phyloP scores from a whole-genome alignment of 2,329 filamentous ascomycete species.

The Madurella mycetomatis region DNA sequence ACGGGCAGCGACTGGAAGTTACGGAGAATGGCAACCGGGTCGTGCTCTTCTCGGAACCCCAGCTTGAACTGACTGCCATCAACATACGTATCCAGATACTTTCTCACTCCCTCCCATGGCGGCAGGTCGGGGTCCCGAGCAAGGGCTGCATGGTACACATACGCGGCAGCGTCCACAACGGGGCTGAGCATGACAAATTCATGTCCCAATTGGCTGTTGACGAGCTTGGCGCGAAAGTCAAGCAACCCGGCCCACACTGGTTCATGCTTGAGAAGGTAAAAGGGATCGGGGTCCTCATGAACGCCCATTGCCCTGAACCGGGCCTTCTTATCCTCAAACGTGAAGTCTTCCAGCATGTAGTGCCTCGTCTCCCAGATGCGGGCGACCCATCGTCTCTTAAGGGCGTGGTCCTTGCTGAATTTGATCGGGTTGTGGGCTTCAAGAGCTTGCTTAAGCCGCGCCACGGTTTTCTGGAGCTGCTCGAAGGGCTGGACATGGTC shows the following conservation, averaged over 20 bases:
- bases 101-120: slow-evolving; percentile 22
- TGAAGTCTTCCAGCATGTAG: slow-evolving; percentile 23
- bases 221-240: slow-evolving; percentile 24
- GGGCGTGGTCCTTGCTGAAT: slow-evolving; percentile 8
- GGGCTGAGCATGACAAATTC: slow-evolving; percentile 20
- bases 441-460: slow-evolving; percentile 13
- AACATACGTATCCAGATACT: slow-evolving; percentile 15
- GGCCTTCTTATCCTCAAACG: slow-evolving; percentile 19
- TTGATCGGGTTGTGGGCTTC: slow-evolving; percentile 11
- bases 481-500: slow-evolving; percentile 18
- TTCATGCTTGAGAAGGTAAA: slow-evolving; percentile 22
- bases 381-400: slow-evolving; percentile 4
- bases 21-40: not conserved
- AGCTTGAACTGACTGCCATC: slow-evolving; percentile 14
- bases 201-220: slow-evolving; percentile 23
- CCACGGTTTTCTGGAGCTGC: slow-evolving; percentile 22
- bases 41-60: not conserved
- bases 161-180: slow-evolving; percentile 25
- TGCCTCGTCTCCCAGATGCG: slow-evolving; percentile 16
- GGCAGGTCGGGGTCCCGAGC: slow-evolving; percentile 7
- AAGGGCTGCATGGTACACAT: slow-evolving; percentile 21
- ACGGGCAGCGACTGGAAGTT: not conserved
- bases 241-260: slow-evolving; percentile 27
- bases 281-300: slow-evolving; percentile 16
- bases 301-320: slow-evolving; percentile 14